These are phyloP conservation scores for Nitzschia sp. DNA, from an alignment of 108 stramenopile genomes.

Conservation along the genomic window DNA sequence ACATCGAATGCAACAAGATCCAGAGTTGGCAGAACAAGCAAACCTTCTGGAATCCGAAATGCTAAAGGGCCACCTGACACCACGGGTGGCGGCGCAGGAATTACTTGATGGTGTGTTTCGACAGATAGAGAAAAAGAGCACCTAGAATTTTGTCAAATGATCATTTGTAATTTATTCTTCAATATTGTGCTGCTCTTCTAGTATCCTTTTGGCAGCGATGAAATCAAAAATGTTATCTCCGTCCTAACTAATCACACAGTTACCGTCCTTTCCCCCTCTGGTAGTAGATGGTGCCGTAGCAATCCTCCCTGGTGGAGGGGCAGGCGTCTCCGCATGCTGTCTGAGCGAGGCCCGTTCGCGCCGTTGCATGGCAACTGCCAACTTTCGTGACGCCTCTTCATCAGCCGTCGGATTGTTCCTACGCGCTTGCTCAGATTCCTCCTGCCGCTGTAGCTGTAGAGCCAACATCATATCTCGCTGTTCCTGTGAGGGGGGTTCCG, in stretches of 20 bases:
- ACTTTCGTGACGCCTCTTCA: neutral
- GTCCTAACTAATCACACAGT: constrained; percentile 26
- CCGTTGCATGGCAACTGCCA: constrained; percentile 1
- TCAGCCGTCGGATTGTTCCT: too few species aligned
- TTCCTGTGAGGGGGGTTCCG: constrained; percentile 18
- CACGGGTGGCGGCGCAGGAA: constrained; percentile 62
- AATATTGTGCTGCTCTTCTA: too few species aligned
- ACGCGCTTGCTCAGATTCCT: constrained; percentile 1
- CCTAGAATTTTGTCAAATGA: neutral
- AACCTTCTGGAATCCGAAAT: constrained; percentile 40
- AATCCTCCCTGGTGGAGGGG: neutral
- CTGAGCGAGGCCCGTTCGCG: neutral
- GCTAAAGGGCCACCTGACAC: constrained; percentile 46
- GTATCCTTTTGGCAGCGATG: too few species aligned
- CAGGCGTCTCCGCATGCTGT: neutral
- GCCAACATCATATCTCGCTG: constrained; percentile 29
- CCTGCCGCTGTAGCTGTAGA: constrained; percentile 23
- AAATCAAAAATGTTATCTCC: too few species aligned
- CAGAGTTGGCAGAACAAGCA: constrained; percentile 27
- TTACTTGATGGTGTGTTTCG: constrained; percentile 37
- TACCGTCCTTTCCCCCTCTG: neutral
- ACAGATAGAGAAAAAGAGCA: neutral
- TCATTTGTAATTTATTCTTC: neutral
- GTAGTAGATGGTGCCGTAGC: neutral
- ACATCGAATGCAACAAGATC: constrained; percentile 37